Evolutionary conservation across 1,139 yeast species (phyloP).

Genomic region (Candida tropicalis): DNA sequence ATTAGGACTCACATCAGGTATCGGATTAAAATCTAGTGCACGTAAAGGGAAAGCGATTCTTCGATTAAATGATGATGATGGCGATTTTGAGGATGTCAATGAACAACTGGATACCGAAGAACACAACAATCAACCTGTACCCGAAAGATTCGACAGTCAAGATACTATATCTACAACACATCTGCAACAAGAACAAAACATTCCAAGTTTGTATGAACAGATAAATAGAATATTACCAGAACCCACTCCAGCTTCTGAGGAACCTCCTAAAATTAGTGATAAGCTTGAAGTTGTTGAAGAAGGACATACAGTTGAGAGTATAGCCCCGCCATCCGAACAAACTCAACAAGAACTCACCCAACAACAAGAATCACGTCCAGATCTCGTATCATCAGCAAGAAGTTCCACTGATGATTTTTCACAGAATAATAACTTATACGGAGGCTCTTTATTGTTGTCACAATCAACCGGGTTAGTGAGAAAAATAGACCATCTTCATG

Average conservation of each 20-base stretch:
- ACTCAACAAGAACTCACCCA: not conserved
- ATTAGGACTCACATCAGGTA: slow-evolving; percentile 16
- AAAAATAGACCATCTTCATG: slow-evolving; percentile 31
- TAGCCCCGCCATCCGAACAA: not conserved
- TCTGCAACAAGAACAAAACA: slow-evolving; percentile 14
- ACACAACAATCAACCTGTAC: slow-evolving; percentile 13
- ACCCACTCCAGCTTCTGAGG: slow-evolving; percentile 13
- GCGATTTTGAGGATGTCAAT: slow-evolving; percentile 34
- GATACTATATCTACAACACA: slow-evolving; percentile 14
- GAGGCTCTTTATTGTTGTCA: slow-evolving; percentile 46
- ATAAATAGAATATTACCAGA: slow-evolving; percentile 17
- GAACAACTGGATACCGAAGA: slow-evolving; percentile 17
- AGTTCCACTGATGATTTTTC: slow-evolving; percentile 35
- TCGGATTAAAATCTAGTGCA: slow-evolving; percentile 43
- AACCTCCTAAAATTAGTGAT: slow-evolving; percentile 5
- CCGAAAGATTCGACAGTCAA: slow-evolving; percentile 19
- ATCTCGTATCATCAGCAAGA: slow-evolving; percentile 14
- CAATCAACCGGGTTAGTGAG: slow-evolving; percentile 49
- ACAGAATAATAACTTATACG: slow-evolving; percentile 37
- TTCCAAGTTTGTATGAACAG: slow-evolving; percentile 19
- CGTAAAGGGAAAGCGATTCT: slow-evolving; percentile 46
- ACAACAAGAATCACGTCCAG: slow-evolving; percentile 3
- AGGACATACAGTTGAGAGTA: slow-evolving; percentile 11
- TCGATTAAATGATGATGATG: slow-evolving; percentile 37
- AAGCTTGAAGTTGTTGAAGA: slow-evolving; percentile 13